Evolutionary conservation across 176 grass and related monocot genomes (phyloP).

Genomic region (Eragrostis curvula): DNA sequence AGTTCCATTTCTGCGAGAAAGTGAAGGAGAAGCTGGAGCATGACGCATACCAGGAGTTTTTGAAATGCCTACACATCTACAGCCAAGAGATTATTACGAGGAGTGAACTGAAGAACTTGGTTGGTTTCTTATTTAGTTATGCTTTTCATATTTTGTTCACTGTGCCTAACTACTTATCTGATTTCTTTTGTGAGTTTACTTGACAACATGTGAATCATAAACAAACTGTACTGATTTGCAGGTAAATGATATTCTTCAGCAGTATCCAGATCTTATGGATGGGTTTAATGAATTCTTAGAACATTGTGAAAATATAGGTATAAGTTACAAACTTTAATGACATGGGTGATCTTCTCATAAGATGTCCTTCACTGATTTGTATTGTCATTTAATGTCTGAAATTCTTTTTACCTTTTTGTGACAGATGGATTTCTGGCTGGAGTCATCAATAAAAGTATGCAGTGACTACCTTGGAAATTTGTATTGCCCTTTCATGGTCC

Average conservation of each 20-base stretch:
- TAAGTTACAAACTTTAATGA: background rate
- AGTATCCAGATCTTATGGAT: conserved; percentile 90
- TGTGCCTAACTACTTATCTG: background rate
- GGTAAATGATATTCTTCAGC: conserved; percentile 83
- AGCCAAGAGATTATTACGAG: conserved; percentile 97
- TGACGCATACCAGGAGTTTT: conserved; percentile 97
- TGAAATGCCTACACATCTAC: conserved; percentile 99
- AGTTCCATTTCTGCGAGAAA: conserved; percentile 92
- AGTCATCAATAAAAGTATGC: conserved; percentile 80
- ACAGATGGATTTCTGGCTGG: conserved; percentile 85
- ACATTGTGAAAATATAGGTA: conserved; percentile 84
- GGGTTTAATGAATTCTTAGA: conserved; percentile 95
- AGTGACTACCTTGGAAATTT: conserved; percentile 19
- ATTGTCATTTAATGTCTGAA: conserved; percentile 29
- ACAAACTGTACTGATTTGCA: conserved; percentile 36
- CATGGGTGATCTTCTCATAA: conserved; percentile 3
- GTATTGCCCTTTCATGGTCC: background rate
- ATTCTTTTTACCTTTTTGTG: background rate
- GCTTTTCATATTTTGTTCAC: background rate
- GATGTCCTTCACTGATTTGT: conserved; percentile 1
- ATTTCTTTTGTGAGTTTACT: conserved; percentile 29
- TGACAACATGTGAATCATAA: conserved; percentile 3
- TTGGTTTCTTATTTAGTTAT: conserved; percentile 46
- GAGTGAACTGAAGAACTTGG: conserved; percentile 95
- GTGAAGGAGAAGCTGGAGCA: conserved; percentile 96